phyloP scores from a whole-genome alignment of 345 rosid species.

The Mallotus nudiflorus region DNA sequence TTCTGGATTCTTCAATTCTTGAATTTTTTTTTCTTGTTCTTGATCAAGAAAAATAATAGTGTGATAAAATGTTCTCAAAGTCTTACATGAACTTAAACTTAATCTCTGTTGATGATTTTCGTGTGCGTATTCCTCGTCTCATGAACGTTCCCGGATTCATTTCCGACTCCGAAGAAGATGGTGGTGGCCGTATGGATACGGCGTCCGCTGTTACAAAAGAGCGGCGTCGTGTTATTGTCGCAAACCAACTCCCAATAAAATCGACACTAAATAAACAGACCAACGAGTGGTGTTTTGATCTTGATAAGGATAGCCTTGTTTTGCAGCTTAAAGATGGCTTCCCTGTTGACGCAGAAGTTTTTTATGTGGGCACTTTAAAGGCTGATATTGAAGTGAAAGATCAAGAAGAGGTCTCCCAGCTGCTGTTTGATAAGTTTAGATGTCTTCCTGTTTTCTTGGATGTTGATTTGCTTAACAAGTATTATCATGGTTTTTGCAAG shows the following conservation, averaged over 20 bases:
- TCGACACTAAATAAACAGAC: slow-evolving; percentile 33
- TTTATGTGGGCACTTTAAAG: slow-evolving; percentile 62
- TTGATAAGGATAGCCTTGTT: slow-evolving; percentile 52
- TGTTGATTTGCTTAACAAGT: slow-evolving; percentile 47
- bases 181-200: slow-evolving; percentile 15
- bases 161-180: slow-evolving; percentile 33
- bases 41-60: no score
- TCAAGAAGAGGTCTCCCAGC: slow-evolving; percentile 58
- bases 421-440: slow-evolving; percentile 45
- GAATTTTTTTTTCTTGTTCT: no score
- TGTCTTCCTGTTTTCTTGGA: slow-evolving; percentile 75
- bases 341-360: slow-evolving; percentile 47
- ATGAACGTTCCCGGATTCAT: slow-evolving; percentile 52
- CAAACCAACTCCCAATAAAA: slow-evolving; percentile 68
- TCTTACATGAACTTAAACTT: slow-evolving; percentile 52
- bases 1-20: not conserved
- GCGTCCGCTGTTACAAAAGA: not conserved
- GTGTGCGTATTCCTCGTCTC: slow-evolving; percentile 51
- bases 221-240: slow-evolving; percentile 57
- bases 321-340: slow-evolving; percentile 71
- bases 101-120: slow-evolving; percentile 61
- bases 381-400: slow-evolving; percentile 51
- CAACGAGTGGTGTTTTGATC: slow-evolving; percentile 54
- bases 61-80: slow-evolving; percentile 47
- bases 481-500: slow-evolving; percentile 83